phyloP scores from a whole-genome alignment of 306 rosid genomes.

The Casuarina equisetifolia region DNA sequence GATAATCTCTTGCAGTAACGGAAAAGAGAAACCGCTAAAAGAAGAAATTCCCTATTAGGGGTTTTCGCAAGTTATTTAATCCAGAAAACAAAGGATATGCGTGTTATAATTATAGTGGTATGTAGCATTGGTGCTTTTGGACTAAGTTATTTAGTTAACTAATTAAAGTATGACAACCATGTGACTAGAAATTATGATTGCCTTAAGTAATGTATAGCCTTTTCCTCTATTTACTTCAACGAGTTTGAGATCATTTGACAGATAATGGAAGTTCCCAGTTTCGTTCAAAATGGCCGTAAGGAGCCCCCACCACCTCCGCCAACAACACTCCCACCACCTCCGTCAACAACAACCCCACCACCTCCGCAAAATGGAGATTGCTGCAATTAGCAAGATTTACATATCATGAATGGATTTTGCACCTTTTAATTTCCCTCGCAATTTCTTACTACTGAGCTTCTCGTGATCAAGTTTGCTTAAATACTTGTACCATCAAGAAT shows the following conservation, averaged over 20 bases:
- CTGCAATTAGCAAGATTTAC: slow-evolving; percentile 49
- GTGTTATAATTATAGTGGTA: neutral
- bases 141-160: no score
- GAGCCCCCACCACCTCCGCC: no score
- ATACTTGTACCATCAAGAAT: slow-evolving; percentile 26
- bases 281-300: neutral
- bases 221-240: slow-evolving; percentile 17
- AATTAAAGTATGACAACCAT: no score
- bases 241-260: slow-evolving; percentile 31
- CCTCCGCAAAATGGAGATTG: slow-evolving; percentile 38
- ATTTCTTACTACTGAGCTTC: slow-evolving; percentile 27
- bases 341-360: no score
- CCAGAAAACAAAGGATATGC: no score
- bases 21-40: no score
- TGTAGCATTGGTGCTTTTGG: neutral
- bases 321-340: no score
- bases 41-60: no score
- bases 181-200: neutral
- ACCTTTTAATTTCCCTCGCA: slow-evolving; percentile 41
- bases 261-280: slow-evolving; percentile 95
- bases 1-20: no score
- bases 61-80: no score
- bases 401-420: slow-evolving; percentile 38
- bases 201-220: neutral
- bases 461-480: slow-evolving; percentile 32